Evolutionary conservation across 345 rosid species (phyloP).

Genomic region (Arabidopsis suecica): DNA sequence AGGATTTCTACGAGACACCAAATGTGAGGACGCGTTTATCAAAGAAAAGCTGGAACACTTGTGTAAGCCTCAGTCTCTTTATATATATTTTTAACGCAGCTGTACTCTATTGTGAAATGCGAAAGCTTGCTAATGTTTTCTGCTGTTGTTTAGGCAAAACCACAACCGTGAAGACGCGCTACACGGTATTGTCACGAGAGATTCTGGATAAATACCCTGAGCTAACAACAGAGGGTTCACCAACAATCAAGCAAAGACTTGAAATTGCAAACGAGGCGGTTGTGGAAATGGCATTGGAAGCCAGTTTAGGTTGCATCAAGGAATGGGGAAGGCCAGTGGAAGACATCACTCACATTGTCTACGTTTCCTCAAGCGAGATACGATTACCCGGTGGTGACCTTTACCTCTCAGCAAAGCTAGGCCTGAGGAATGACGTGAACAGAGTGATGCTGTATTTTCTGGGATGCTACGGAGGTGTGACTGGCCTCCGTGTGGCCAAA

Average conservation of each 20-base stretch:
- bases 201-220: conserved; percentile 84
- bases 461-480: conserved; percentile 89
- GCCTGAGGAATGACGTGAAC: conserved; percentile 68
- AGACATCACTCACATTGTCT: conserved; percentile 89
- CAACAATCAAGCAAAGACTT: conserved; percentile 84
- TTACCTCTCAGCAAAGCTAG: conserved; percentile 71
- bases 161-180: conserved; percentile 93
- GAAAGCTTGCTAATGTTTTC: conserved; percentile 19
- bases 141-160: conserved; percentile 69
- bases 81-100: neutral
- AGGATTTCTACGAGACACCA: conserved; percentile 83
- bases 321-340: conserved; percentile 80
- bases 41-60: conserved; percentile 86
- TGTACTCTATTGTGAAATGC: conserved; percentile 4
- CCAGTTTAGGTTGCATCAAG: conserved; percentile 78
- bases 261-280: conserved; percentile 91
- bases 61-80: conserved; percentile 57
- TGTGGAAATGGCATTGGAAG: conserved; percentile 82
- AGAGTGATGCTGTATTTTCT: conserved; percentile 92
- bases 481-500: conserved; percentile 94
- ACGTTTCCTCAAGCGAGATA: conserved; percentile 92
- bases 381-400: conserved; percentile 96
- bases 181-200: conserved; percentile 87
- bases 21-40: conserved; percentile 70
- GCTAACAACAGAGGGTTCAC: conserved; percentile 73